Evolutionary conservation across 2,329 filamentous ascomycete species (phyloP), one percentile per base, ranked within the genome.

Genomic region (Blastomyces emzantsi): DNA sequence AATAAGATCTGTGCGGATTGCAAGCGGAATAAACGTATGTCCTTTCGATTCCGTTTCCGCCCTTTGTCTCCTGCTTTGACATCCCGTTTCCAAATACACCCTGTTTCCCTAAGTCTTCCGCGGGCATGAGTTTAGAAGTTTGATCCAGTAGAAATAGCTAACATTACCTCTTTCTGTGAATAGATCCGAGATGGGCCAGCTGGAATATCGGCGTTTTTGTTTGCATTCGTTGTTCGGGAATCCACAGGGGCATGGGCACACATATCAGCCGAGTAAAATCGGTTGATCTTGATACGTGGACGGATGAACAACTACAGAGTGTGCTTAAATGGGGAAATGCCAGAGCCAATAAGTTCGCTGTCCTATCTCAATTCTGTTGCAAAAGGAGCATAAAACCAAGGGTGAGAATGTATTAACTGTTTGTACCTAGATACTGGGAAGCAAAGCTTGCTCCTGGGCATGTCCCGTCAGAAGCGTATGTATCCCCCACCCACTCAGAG

Each of bases 1-100:
- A 99, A 99, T 81, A 99, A 99, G 82, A 86, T 90, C 74, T 99
- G 94, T 82, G 91, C 93, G 66, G 94, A 99, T 78, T 99, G 94
- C 85, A 99, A 99, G 83, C 87, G 89, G 76, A 99, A 97, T 82
- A 99, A 97, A 78, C 94, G 92, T 95, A 78, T 69, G 88, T 59
- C 8, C 36, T n/a, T 17, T 54, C 36, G 36, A 22, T 47, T 28
- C 19, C 9, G 25, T 55, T 62, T 56, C 43, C 28, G 59, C 45
- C 59, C 51, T 15, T 49, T 22, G 8, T 9, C 11, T 11, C 47
- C 47, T 43, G 41, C 41, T 19, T 43, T 15, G 41, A 19, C 41
- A 43, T 17, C 5, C n/a, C 15, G 17, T 15, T 15, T 19, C 5
- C 3, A 59, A 5, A 33, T 52, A 61, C 52, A n/a, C 61, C 33